phyloP scores from a whole-genome alignment of 2,329 filamentous ascomycete genomes.

The Exserohilum turcica region DNA sequence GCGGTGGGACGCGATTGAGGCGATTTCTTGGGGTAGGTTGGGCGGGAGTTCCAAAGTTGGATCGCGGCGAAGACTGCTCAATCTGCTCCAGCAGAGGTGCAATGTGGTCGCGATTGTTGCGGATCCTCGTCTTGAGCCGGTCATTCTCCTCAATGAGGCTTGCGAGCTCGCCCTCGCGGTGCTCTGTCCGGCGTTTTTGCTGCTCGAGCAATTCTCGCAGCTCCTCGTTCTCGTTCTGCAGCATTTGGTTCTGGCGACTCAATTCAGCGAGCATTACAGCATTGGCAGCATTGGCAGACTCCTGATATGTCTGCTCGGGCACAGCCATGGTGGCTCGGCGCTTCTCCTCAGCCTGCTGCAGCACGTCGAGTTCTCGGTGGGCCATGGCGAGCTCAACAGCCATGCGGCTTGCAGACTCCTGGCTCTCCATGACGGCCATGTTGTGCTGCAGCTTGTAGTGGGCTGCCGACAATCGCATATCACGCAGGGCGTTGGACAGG shows the following conservation, averaged over 20 bases:
- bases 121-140: conserved; percentile 79
- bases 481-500: conserved; percentile 61
- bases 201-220: conserved; percentile 69
- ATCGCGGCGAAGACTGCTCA: conserved; percentile 71
- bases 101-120: conserved; percentile 87
- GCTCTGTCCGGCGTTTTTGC: conserved; percentile 78
- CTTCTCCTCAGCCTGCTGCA: conserved; percentile 74
- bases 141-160: conserved; percentile 75
- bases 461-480: conserved; percentile 80
- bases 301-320: conserved; percentile 59
- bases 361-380: conserved; percentile 82
- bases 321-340: conserved; percentile 62
- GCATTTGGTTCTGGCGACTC: conserved; percentile 63
- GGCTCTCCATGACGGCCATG: conserved; percentile 80
- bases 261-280: conserved; percentile 57
- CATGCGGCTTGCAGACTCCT: conserved; percentile 82
- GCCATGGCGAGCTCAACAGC: conserved; percentile 91
- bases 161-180: conserved; percentile 75
- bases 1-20: conserved; percentile 43
- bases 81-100: conserved; percentile 55
- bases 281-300: conserved; percentile 61
- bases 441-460: conserved; percentile 92
- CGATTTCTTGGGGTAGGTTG: conserved; percentile 52
- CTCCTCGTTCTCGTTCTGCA: conserved; percentile 68
- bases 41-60: conserved; percentile 59